A percentile compares a stretch with the other conserved stretches of the same genome.
phyloP scores from a whole-genome alignment of 306 rosid species.

The Vicia faba region DNA sequence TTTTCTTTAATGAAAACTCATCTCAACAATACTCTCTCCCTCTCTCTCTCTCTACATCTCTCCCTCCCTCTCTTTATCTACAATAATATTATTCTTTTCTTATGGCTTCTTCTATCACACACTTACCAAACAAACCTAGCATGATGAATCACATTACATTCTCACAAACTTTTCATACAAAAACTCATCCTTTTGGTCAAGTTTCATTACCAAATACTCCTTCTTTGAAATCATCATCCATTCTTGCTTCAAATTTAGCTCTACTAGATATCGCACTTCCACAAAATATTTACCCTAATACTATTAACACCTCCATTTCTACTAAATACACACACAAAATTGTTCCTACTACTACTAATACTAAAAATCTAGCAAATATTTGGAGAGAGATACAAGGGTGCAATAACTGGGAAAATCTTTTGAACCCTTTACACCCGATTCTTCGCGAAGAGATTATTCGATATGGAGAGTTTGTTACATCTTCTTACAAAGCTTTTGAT shows the following conservation, averaged over 20 bases:
- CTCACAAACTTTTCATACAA: conserved; percentile 41
- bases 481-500: conserved; percentile 84
- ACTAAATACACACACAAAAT: background rate
- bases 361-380: conserved; percentile 29
- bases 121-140: conserved; percentile 31
- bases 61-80: conserved; percentile 17
- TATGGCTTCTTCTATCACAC: conserved; percentile 41
- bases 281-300: background rate
- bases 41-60: no score
- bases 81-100: conserved; percentile 25
- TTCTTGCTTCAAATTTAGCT: conserved; percentile 33
- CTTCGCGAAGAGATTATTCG: conserved; percentile 75
- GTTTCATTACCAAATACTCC: conserved; percentile 47
- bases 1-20: conserved; percentile 9
- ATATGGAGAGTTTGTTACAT: conserved; percentile 72
- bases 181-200: conserved; percentile 57
- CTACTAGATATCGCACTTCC: conserved; percentile 18
- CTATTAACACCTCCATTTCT: background rate
- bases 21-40: background rate
- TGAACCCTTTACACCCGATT: conserved; percentile 82
- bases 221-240: conserved; percentile 18
- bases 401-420: conserved; percentile 73
- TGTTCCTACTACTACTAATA: background rate
- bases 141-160: conserved; percentile 45
- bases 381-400: conserved; percentile 87